Base-by-base conservation (phyloP, 2,329 filamentous ascomycete species). In the Colletotrichum theobromicola region DNA sequence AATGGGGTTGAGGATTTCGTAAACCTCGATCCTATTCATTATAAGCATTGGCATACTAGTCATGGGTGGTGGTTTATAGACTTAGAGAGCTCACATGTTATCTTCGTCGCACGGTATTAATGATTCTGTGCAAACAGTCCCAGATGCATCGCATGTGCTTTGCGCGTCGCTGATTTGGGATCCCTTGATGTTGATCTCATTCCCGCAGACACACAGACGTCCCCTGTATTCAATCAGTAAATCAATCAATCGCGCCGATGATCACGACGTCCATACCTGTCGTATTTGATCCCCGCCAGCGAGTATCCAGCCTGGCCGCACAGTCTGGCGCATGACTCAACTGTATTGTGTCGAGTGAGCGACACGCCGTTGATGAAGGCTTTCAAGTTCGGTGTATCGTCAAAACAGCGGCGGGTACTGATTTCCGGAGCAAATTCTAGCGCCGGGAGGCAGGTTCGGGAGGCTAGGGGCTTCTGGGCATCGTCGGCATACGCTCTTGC, bases 161-260 rank as follows among this genome's bases (percentile, higher is more conserved):
- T 50, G 10, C 2, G 62, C 28, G 2, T 53, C 62, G 2, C 26
- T 28, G 12, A 53, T 53, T 13, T 50, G 62, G 37, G 26, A 21
- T n/a, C 21, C 16, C 16, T 67, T 18, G 18, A 32, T 26, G 7
- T 61, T 18, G 42, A 66, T 18, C 15, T 55, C 42, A 13, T 68
- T 34, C 16, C 66, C 66, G 10, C 66, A 68, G 6, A 53, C 5
- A 68, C 66, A 68, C 9, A 26, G 13, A 3, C 46, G 13, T 24
- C 35, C 50, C 18, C 66, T 68, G 26, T n/a, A 34, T 1, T 62
- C 0, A 62, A 5, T 24, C 16, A 62, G 60, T 32, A 26, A 2
- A 3, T 18, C n/a, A 13, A 7, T 50, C 42, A 50, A 50, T 0
- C n/a, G 0, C n/a, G 0, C 58, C 0, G 28, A n/a, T 12, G 30